These are phyloP conservation scores for Xylaria sp. DNA, from an alignment of 2,329 filamentous ascomycete genomes.

Conservation along the genomic window DNA sequence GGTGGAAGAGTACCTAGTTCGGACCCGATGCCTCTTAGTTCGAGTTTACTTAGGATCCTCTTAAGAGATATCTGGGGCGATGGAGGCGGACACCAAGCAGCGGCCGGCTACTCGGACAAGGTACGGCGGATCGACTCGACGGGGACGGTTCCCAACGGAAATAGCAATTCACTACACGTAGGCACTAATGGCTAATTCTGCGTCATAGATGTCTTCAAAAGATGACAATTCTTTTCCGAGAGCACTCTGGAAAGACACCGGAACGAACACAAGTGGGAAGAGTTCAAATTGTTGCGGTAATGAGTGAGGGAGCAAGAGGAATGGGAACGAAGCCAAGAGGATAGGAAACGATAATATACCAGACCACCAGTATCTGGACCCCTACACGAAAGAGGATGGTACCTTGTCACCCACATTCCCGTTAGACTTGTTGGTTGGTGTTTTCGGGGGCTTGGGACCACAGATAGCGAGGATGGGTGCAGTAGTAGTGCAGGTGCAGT, in stretches of 20 bases:
- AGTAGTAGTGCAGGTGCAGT: constrained; percentile 33
- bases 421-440: constrained; percentile 31
- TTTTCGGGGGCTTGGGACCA: constrained; percentile 30
- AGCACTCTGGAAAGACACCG: neutral
- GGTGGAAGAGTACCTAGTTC: constrained; percentile 6
- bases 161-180: constrained; percentile 12
- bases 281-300: constrained; percentile 5
- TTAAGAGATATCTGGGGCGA: constrained; percentile 26
- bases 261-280: neutral
- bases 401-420: constrained; percentile 29
- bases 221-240: neutral
- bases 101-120: constrained; percentile 14
- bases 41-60: constrained; percentile 18
- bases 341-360: constrained; percentile 36
- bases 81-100: constrained; percentile 12
- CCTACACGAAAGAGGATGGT: constrained; percentile 32
- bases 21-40: constrained; percentile 24
- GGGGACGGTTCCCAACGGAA: constrained; percentile 11
- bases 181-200: constrained; percentile 3
- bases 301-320: constrained; percentile 14
- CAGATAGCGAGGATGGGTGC: constrained; percentile 32
- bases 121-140: constrained; percentile 14
- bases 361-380: constrained; percentile 30
- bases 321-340: constrained; percentile 18
- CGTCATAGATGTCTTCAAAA: constrained; percentile 3